phyloP scores from a whole-genome alignment of 1,284 basidiomycete genomes.

The Mycosarcoma mackinlayi region DNA sequence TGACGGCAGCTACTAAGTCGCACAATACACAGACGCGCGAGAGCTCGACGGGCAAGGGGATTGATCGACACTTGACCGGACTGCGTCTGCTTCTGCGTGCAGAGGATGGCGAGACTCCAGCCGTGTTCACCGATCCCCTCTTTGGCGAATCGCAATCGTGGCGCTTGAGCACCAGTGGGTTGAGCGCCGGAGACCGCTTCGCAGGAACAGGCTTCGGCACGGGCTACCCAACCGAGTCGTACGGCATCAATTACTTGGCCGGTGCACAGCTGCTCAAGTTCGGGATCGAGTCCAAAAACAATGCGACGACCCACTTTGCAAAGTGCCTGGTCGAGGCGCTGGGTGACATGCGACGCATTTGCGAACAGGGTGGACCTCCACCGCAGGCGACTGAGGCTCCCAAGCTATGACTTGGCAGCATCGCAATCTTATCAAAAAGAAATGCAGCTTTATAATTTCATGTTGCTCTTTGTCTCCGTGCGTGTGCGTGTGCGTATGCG shows the following conservation, averaged over 20 bases:
- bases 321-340: constrained; percentile 77
- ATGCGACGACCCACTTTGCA: constrained; percentile 81
- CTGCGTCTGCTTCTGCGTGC: constrained; percentile 73
- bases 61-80: constrained; percentile 91
- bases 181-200: constrained; percentile 87
- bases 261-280: constrained; percentile 87
- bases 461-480: too few species aligned
- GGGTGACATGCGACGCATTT: constrained; percentile 77
- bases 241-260: constrained; percentile 74
- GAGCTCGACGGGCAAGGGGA: constrained; percentile 84
- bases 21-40: constrained; percentile 83
- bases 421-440: too few species aligned
- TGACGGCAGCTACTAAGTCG: constrained; percentile 78
- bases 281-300: constrained; percentile 90
- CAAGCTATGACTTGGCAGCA: too few species aligned
- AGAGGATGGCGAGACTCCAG: constrained; percentile 57
- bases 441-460: too few species aligned
- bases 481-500: too few species aligned
- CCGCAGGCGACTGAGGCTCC: constrained; percentile 39
- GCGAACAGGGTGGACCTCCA: constrained; percentile 68
- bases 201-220: constrained; percentile 82
- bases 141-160: constrained; percentile 84
- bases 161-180: constrained; percentile 90
- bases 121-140: constrained; percentile 74
- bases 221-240: constrained; percentile 57